Percentiles rank a stretch among this genome's conserved stretches.
Conservation (phyloP, 129 eudicot species). For the Calendula officinalis region DNA sequence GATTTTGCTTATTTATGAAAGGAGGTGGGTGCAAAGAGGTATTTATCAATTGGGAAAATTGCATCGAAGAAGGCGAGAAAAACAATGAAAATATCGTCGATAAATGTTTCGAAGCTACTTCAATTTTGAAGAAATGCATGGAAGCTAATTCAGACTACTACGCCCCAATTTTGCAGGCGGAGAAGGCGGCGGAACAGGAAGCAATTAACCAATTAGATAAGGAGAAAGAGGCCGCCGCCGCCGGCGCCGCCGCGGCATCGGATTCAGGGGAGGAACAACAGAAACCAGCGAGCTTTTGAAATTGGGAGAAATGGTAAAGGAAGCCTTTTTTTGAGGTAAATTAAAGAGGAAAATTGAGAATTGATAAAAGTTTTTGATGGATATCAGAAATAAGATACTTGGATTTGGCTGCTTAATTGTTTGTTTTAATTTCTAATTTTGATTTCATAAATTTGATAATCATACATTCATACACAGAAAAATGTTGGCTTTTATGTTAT, state of each 20-base stretch:
- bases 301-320: neutral
- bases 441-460: conserved; percentile 3
- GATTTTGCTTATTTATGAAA: conserved; percentile 63
- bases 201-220: conserved; percentile 24
- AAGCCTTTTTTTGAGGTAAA: conserved; percentile 14
- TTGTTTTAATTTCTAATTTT: neutral
- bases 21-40: conserved; percentile 58
- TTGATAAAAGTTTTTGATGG: neutral
- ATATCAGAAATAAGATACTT: neutral
- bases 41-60: conserved; percentile 52
- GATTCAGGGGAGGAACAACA: conserved; percentile 12
- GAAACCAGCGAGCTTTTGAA: conserved; percentile 2
- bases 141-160: conserved; percentile 37
- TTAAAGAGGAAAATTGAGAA: neutral
- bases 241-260: neutral
- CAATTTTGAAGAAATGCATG: conserved; percentile 37
- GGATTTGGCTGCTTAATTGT: neutral
- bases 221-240: conserved; percentile 25
- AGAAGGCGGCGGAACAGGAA: conserved; percentile 32
- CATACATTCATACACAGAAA: neutral
- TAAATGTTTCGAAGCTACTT: conserved; percentile 39
- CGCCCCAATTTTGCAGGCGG: conserved; percentile 21
- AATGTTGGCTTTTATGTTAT: neutral
- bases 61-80: conserved; percentile 67
- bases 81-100: conserved; percentile 56